phyloP scores from a whole-genome alignment of 768 basidiomycete species.

The Chlorophyllum brunneum region DNA sequence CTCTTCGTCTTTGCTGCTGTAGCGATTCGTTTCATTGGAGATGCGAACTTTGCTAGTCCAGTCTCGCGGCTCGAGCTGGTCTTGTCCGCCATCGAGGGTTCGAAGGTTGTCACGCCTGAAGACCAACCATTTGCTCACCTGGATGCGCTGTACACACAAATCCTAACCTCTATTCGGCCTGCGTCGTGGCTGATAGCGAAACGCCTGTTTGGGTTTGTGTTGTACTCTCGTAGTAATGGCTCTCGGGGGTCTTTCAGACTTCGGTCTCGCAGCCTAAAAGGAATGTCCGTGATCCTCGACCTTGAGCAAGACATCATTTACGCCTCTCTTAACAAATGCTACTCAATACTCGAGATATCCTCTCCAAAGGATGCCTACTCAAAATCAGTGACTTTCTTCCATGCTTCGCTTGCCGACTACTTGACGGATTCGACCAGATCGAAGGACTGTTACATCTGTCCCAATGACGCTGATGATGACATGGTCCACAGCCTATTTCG shows the following conservation, averaged over 20 bases:
- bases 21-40: background rate
- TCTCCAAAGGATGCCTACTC: background rate
- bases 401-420: slow-evolving; percentile 35
- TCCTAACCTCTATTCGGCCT: background rate
- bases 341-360: background rate
- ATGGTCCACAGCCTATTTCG: background rate
- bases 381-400: background rate
- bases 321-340: background rate
- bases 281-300: background rate
- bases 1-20: background rate
- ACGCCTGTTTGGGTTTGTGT: background rate
- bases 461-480: background rate
- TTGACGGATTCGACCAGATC: background rate
- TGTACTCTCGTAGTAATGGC: background rate
- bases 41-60: background rate
- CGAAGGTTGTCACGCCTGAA: background rate
- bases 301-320: background rate
- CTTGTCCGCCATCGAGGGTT: background rate
- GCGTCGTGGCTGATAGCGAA: background rate
- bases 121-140: background rate
- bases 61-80: background rate
- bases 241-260: background rate
- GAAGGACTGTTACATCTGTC: slow-evolving; percentile 9
- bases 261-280: background rate
- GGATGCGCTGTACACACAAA: background rate